Percentiles rank a stretch among this genome's conserved stretches.
Evolutionary conservation across 2,329 filamentous ascomycete species (phyloP).

Genomic region (Colletotrichum eleusines): DNA sequence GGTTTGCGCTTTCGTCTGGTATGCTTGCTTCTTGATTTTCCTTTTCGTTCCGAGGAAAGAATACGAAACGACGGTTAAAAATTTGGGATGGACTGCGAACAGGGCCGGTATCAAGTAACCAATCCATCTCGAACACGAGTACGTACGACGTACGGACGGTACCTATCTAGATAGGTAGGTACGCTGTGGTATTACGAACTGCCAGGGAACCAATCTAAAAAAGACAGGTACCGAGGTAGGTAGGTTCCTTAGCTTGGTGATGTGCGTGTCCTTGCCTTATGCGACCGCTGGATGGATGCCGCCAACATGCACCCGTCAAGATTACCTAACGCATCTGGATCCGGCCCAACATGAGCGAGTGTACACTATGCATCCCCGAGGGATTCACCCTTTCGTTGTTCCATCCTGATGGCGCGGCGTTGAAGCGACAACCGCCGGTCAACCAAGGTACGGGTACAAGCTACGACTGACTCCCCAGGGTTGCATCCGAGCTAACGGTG

Average conservation of each 20-base stretch:
- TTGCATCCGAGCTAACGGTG: slow-evolving; percentile 2
- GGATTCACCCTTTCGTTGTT: not conserved
- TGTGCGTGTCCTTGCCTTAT: slow-evolving; percentile 37
- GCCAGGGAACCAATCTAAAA: not conserved
- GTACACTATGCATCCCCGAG: not conserved
- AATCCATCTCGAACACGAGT: slow-evolving; percentile 18
- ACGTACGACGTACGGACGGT: too few relatives aligned
- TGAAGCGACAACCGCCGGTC: slow-evolving; percentile 18
- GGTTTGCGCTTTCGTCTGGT: slow-evolving; percentile 29
- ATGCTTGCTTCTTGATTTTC: not conserved
- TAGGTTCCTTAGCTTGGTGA: slow-evolving; percentile 11
- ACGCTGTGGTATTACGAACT: not conserved
- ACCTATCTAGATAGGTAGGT: too few relatives aligned
- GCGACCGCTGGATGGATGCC: slow-evolving; percentile 26
- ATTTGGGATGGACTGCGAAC: slow-evolving; percentile 1
- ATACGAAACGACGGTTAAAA: slow-evolving; percentile 28
- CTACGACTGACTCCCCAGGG: not conserved
- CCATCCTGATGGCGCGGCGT: not conserved
- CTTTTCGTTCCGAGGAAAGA: slow-evolving; percentile 10
- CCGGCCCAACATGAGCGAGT: too few relatives aligned
- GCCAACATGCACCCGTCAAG: slow-evolving; percentile 9
- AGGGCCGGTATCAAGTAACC: slow-evolving; percentile 1
- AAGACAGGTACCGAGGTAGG: too few relatives aligned
- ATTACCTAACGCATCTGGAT: slow-evolving; percentile 4
- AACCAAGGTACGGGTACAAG: not conserved